Conservation (phyloP, 768 basidiomycete species). For the Mycena metata region DNA sequence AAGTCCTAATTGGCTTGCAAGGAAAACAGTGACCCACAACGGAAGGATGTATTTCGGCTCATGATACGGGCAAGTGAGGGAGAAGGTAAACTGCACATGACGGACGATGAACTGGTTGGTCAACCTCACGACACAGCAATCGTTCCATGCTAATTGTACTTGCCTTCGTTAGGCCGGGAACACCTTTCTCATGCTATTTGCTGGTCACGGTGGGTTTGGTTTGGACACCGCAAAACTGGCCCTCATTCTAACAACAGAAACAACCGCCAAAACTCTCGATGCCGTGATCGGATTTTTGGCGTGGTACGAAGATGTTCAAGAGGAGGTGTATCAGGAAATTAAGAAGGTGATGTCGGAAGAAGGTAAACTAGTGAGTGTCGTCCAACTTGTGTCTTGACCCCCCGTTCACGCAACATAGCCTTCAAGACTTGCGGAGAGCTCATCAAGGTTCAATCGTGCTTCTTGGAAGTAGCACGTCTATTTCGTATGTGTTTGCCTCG, state of each 20-base stretch:
- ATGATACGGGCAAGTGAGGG: conserved; percentile 21
- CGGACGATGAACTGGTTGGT: conserved; percentile 37
- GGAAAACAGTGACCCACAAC: too few relatives aligned
- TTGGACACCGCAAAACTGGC: too few relatives aligned
- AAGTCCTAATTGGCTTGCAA: too few relatives aligned
- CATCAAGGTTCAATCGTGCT: background rate
- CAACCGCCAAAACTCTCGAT: conserved; percentile 49
- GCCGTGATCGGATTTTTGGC: conserved; percentile 51
- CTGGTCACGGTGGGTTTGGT: conserved; percentile 42
- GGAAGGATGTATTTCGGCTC: conserved; percentile 12
- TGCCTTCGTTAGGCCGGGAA: conserved; percentile 48
- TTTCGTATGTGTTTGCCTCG: conserved; percentile 5
- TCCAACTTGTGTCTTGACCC: too few relatives aligned
- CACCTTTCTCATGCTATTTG: conserved; percentile 50
- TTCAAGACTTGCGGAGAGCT: conserved; percentile 5
- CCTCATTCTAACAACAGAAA: conserved; percentile 42
- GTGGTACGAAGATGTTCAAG: conserved; percentile 40
- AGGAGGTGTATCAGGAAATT: conserved; percentile 1
- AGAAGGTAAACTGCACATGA: conserved; percentile 23
- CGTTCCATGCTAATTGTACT: too few relatives aligned
- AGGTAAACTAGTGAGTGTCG: background rate
- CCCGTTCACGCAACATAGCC: background rate
- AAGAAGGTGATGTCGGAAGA: background rate
- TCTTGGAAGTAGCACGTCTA: conserved; percentile 9
- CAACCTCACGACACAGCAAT: too few relatives aligned